Evolutionary conservation across 1,284 basidiomycete species (phyloP), one percentile per base, ranked within the genome.

Genomic region (Peniophora sp.): DNA sequence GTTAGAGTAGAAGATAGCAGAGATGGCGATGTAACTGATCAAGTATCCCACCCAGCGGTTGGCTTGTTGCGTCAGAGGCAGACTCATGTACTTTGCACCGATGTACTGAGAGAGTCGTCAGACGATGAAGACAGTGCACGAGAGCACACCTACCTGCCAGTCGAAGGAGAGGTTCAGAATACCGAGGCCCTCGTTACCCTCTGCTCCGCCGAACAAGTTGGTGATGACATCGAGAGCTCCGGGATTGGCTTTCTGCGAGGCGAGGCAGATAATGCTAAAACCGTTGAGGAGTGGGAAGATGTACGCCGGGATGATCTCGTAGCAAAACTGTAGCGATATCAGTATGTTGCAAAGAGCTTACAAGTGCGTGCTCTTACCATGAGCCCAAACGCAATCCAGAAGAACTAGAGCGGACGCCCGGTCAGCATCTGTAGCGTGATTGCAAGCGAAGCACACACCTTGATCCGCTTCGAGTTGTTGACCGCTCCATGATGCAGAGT

Each of bases 111-210:
- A 23, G 36, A 5, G n/a, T 8, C 5, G 37, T 41, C 15, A 41
- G 37, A 36, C 24, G 15, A 20, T 9, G 34, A 43, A 20, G 1
- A 15, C n/a, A 42, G 18, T 53, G 55, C 36, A 71, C 76, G 57
- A 68, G 82, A 64, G 51, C 54, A 2, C 81, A 80, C 2, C 72
- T 74, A 55, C 82, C 55, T 81, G 79, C 80, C 80, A 83, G 58
- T 83, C 81, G 23, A 82, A 73, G 6, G 74, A 76, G 24, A 82
- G 51, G 34, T 73, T 75, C 47, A 79, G 59, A 24, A 86, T 58
- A 0, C 82, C 81, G 35, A 83, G 66, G 1, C 83, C 83, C 61
- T 85, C 83, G 61, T 85, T 86, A 44, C 73, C 78, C 52, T 75
- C 70, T 3, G 76, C 57, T 5, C 81, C 81, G 22, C 82, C 81